These are phyloP conservation scores for Stemphylium vesicarium DNA, from an alignment of 2,329 filamentous ascomycete species.

Conservation along the genomic window DNA sequence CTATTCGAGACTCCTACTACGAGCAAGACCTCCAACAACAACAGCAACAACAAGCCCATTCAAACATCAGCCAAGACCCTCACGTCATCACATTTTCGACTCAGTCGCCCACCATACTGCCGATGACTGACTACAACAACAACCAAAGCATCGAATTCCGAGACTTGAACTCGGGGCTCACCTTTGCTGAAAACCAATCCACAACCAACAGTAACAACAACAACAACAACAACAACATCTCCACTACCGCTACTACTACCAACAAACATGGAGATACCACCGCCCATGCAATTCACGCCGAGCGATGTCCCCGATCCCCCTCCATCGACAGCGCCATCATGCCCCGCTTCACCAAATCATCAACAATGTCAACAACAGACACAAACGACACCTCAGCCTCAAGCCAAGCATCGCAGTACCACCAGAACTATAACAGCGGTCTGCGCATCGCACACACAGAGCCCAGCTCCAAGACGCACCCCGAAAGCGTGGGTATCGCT, in stretches of 20 bases:
- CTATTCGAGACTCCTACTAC: not conserved
- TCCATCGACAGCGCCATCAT: slow-evolving; percentile 31
- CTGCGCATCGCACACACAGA: slow-evolving; percentile 31
- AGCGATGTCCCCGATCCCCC: slow-evolving; percentile 35
- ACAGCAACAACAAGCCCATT: slow-evolving; percentile 4
- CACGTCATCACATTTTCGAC: slow-evolving; percentile 10
- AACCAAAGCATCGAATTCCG: slow-evolving; percentile 24
- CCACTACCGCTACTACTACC: not conserved
- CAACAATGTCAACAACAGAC: slow-evolving; percentile 34
- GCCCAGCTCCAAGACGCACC: slow-evolving; percentile 23
- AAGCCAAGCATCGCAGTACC: slow-evolving; percentile 17
- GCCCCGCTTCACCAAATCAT: slow-evolving; percentile 33
- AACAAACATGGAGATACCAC: slow-evolving; percentile 25
- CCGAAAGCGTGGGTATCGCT: slow-evolving; percentile 28
- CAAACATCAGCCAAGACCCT: slow-evolving; percentile 4
- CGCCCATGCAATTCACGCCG: slow-evolving; percentile 22
- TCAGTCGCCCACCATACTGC: slow-evolving; percentile 17
- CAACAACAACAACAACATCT: not conserved
- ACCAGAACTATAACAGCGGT: slow-evolving; percentile 14
- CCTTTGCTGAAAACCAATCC: not conserved
- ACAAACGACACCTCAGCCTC: slow-evolving; percentile 21
- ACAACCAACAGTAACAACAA: not conserved
- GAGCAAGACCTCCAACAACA: not conserved
- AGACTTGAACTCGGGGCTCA: not conserved
- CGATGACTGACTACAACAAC: slow-evolving; percentile 40